phyloP scores from a whole-genome alignment of 2,329 filamentous ascomycete genomes.

The Fusarium luffae region DNA sequence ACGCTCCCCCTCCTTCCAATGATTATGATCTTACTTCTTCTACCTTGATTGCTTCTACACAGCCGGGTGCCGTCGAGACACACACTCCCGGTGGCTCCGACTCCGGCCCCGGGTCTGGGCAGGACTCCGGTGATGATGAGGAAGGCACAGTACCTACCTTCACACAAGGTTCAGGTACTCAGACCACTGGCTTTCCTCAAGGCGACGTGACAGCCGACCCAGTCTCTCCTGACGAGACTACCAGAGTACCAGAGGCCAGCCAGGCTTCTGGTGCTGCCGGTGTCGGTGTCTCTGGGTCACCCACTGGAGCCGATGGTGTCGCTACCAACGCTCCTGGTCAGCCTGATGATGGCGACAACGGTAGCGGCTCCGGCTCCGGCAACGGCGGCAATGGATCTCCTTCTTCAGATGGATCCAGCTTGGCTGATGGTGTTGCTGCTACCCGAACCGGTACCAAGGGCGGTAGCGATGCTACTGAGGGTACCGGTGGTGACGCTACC shows the following conservation, averaged over 20 bases:
- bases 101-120: background rate
- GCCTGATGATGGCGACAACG: background rate
- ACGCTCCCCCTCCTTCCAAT: background rate
- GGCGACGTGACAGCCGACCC: background rate
- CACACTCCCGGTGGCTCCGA: too few species aligned
- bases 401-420: background rate
- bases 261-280: background rate
- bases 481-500: background rate
- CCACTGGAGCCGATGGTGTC: background rate
- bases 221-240: background rate
- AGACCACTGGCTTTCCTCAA: background rate
- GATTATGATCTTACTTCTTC: background rate
- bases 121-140: background rate
- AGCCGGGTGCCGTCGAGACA: background rate
- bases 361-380: background rate
- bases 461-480: too few species aligned
- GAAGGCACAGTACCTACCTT: background rate
- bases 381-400: background rate
- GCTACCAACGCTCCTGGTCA: background rate
- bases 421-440: background rate
- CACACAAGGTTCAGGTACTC: background rate
- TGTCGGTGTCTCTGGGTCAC: background rate
- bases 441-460: accelerated
- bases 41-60: background rate
- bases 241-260: background rate